Evolutionary conservation across 2,329 filamentous ascomycete genomes (phyloP).

Genomic region (Exserohilum turcica): DNA sequence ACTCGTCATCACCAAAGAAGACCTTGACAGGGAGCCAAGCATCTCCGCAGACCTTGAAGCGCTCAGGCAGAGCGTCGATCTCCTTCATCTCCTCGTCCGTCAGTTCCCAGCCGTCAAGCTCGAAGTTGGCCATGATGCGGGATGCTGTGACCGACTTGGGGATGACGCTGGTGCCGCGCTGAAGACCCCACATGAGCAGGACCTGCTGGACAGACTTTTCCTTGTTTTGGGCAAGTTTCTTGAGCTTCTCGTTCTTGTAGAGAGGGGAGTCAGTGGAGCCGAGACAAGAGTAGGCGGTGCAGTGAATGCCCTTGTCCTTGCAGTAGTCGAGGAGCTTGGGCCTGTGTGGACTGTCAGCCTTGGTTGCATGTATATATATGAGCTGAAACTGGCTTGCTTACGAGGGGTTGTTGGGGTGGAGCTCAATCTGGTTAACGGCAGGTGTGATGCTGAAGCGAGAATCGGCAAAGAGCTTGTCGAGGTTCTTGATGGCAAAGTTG

Average conservation of each 20-base stretch:
- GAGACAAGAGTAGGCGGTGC: conserved; percentile 75
- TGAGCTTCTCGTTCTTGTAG: conserved; percentile 68
- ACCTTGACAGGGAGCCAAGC: conserved; percentile 75
- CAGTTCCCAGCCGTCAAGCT: conserved; percentile 73
- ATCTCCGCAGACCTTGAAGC: conserved; percentile 76
- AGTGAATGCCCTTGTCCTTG: conserved; percentile 74
- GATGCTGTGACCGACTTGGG: conserved; percentile 79
- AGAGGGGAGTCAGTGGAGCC: conserved; percentile 73
- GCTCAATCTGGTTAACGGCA: conserved; percentile 81
- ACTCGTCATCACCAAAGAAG: conserved; percentile 84
- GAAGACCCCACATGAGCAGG: conserved; percentile 78
- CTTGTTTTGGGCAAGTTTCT: conserved; percentile 66
- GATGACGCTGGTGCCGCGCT: conserved; percentile 81
- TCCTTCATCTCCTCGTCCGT: conserved; percentile 72
- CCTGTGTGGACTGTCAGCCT: conserved; percentile 23
- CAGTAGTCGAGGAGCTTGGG: conserved; percentile 77
- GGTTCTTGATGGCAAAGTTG: conserved; percentile 81
- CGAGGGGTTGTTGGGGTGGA: conserved; percentile 81
- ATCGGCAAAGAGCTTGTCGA: conserved; percentile 73
- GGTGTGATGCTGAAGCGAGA: conserved; percentile 65
- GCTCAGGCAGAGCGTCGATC: conserved; percentile 70
- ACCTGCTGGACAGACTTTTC: conserved; percentile 76
- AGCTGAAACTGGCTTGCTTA: conserved; percentile 19
- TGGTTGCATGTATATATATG: background rate
- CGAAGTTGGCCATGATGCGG: conserved; percentile 77